phyloP scores from a whole-genome alignment of 805 yeast species.

The Komagataella phaffii region DNA sequence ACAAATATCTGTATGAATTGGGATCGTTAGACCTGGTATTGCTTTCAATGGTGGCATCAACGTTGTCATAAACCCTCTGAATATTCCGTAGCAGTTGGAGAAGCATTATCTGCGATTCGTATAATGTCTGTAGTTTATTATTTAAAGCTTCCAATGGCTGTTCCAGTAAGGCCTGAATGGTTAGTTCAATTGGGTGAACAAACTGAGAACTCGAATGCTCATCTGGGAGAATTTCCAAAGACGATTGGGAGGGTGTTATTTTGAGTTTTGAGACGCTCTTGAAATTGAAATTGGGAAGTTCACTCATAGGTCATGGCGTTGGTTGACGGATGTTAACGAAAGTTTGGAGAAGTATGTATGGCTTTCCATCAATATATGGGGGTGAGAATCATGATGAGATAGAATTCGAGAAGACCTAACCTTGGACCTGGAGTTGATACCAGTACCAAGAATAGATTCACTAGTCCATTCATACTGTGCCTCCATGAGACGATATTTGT shows the following conservation, averaged over 20 bases:
- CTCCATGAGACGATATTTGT: neutral
- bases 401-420: neutral
- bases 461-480: neutral
- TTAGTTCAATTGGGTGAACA: slow-evolving; percentile 41
- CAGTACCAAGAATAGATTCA: neutral
- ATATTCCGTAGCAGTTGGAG: slow-evolving; percentile 31
- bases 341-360: neutral
- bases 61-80: slow-evolving; percentile 18
- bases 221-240: neutral
- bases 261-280: slow-evolving; percentile 2
- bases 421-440: neutral
- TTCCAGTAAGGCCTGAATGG: slow-evolving; percentile 42
- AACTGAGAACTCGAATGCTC: slow-evolving; percentile 14
- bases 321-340: neutral
- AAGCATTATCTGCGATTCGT: slow-evolving; percentile 43
- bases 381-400: neutral
- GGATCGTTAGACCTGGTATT: slow-evolving; percentile 8
- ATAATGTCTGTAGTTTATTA: slow-evolving; percentile 34
- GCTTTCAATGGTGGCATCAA: slow-evolving; percentile 9
- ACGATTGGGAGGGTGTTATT: neutral
- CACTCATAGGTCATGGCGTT: neutral
- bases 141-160: slow-evolving; percentile 38
- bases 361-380: no score
- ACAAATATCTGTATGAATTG: neutral
- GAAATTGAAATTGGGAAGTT: slow-evolving; percentile 12